Evolutionary conservation across 2,329 filamentous ascomycete species (phyloP).

Genomic region (Venturia carpophila): DNA sequence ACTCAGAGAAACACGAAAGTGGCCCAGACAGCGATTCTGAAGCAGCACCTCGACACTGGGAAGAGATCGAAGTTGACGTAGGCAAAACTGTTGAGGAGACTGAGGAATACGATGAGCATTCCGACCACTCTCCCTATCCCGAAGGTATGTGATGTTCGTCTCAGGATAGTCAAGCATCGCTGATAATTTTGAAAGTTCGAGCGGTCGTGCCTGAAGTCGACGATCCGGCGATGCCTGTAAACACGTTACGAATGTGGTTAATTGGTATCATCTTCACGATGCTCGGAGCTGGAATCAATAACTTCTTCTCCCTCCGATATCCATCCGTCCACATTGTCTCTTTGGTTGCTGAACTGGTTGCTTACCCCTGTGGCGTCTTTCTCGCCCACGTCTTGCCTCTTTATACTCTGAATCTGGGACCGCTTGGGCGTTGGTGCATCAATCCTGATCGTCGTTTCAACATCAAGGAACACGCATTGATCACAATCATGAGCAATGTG

Average conservation of each 20-base stretch:
- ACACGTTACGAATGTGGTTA: conserved; percentile 19
- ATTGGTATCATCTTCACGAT: neutral
- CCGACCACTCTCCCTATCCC: neutral
- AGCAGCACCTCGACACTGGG: neutral
- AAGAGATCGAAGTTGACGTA: neutral
- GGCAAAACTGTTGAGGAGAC: neutral
- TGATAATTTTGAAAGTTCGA: neutral
- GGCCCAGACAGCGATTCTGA: neutral
- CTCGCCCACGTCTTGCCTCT: conserved; percentile 52
- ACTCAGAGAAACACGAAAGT: neutral
- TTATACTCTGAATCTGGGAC: conserved; percentile 57
- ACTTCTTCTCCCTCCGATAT: conserved; percentile 56
- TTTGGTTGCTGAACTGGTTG: conserved; percentile 45
- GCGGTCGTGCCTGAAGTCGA: conserved; percentile 1
- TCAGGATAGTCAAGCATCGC: neutral
- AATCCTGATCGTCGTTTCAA: conserved; percentile 42
- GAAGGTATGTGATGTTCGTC: neutral
- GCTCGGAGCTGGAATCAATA: conserved; percentile 42
- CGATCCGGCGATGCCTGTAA: conserved; percentile 16
- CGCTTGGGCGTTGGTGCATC: conserved; percentile 24
- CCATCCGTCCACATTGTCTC: conserved; percentile 31
- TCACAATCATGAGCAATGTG: conserved; percentile 55
- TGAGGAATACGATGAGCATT: neutral
- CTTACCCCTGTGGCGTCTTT: conserved; percentile 54
- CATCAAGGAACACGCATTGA: conserved; percentile 61